Base-by-base conservation (phyloP, 768 basidiomycete species). In the Auricularia sp. region DNA sequence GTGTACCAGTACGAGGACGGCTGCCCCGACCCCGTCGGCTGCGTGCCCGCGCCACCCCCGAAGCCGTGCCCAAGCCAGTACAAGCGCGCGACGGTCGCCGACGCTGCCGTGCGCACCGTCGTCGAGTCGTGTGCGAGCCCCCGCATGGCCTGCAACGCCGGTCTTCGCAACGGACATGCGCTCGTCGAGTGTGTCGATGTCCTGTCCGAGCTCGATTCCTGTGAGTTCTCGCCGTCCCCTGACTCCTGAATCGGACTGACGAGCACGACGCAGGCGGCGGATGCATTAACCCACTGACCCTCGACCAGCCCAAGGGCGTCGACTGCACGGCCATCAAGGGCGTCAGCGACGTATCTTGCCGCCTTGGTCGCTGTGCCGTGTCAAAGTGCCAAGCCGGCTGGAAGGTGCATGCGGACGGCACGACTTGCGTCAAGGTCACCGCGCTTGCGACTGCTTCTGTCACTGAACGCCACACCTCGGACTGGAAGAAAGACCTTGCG, bases 251-350 rank as follows among this genome's bases (percentile, higher is more conserved):
- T 67, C 47, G 14, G 10, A 18, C 47, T 21, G 47, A 21, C 47
- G 16, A 10, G 3, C 10, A 66, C 59, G 67, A 72, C 18, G 39
- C 13, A 42, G 39, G 75, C 58, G 82, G 83, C 45, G 83, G 83
- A 3, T 84, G 83, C 65, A 69, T 71, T 35, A 42, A 80, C 33
- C 70, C 76, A 10, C 69, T 69, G 56, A 67, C 70, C 24, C 69
- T 67, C 8, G 67, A 65, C 56, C 68, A 72, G 18, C 68, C 70
- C n/a, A 54, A 71, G 16, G 83, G 83, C 36, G 65, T 71, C 10
- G 83, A 85, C 66, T 85, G 83, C 69, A 80, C 80, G 3, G 76
- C 77, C 24, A 75, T 85, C 34, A 73, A 72, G 1, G 80, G 81
- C 14, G 79, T 82, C 44, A 75, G 76, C 35, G 81, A 81, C 64